Evolutionary conservation across 352 stramenopile genomes (phyloP).

Genomic region (Globisporangium viniferum): DNA sequence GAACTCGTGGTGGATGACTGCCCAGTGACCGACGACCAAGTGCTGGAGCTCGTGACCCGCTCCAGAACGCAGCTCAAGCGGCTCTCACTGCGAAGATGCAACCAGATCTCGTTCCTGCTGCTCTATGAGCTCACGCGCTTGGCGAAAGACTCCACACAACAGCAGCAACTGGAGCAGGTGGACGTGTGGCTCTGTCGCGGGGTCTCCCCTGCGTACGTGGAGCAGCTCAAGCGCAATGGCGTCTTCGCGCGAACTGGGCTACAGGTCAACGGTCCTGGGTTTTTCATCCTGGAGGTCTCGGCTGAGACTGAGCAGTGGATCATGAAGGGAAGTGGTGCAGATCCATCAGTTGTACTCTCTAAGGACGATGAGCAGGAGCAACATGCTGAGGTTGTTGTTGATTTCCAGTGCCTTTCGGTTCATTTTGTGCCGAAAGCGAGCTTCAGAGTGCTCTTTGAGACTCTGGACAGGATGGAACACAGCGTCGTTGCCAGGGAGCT

Average conservation of each 20-base stretch:
- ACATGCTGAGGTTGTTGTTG: neutral
- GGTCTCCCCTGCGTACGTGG: constrained; percentile 24
- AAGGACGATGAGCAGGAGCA: neutral
- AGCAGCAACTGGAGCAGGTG: constrained; percentile 4
- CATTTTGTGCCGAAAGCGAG: constrained; percentile 9
- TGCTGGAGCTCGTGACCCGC: constrained; percentile 19
- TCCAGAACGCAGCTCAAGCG: constrained; percentile 9
- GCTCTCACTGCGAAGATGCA: constrained; percentile 23
- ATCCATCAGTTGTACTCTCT: neutral
- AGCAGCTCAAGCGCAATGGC: constrained; percentile 14
- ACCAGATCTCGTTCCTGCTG: constrained; percentile 29
- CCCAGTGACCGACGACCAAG: constrained; percentile 23
- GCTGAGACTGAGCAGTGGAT: constrained; percentile 1
- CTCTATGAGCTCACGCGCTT: constrained; percentile 30
- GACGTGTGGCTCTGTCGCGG: constrained; percentile 35
- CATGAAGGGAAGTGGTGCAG: neutral
- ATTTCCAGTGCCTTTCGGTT: neutral
- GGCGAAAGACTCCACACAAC: neutral
- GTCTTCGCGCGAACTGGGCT: constrained; percentile 11
- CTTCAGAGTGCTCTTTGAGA: neutral
- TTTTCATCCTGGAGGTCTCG: constrained; percentile 20
- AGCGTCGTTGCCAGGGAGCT: neutral
- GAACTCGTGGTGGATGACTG: constrained; percentile 19
- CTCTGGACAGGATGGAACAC: neutral
- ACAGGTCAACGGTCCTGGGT: constrained; percentile 22